Evolutionary conservation across 768 basidiomycete genomes (phyloP).

Genomic region (Rubroboletus satanas): DNA sequence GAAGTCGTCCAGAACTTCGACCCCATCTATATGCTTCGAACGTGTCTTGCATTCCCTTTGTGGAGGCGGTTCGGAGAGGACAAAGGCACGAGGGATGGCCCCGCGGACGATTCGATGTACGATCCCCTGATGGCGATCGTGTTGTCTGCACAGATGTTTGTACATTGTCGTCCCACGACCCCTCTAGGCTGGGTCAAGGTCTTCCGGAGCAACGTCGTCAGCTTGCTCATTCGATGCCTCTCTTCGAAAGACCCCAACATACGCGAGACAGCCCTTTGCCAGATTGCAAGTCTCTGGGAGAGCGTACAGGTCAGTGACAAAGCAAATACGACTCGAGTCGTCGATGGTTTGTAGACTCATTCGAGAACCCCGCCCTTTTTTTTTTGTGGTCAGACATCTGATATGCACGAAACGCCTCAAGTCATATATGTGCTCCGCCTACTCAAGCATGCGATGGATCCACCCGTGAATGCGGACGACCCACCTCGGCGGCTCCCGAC

Average conservation of each 20-base stretch:
- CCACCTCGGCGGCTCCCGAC: slow-evolving; percentile 62
- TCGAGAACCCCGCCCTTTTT: background rate
- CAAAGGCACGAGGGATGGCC: slow-evolving; percentile 15
- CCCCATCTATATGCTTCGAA: slow-evolving; percentile 60
- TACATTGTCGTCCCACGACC: slow-evolving; percentile 51
- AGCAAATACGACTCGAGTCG: background rate
- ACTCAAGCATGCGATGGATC: slow-evolving; percentile 17
- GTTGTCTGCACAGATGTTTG: slow-evolving; percentile 64
- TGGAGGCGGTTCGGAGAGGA: slow-evolving; percentile 50
- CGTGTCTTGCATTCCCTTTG: slow-evolving; percentile 66
- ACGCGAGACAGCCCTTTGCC: slow-evolving; percentile 57
- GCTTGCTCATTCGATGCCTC: slow-evolving; percentile 67
- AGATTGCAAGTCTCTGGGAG: slow-evolving; percentile 59
- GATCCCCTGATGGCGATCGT: slow-evolving; percentile 62
- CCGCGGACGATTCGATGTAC: slow-evolving; percentile 49
- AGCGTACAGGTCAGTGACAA: slow-evolving; percentile 53
- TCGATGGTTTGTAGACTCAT: background rate
- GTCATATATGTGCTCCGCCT: slow-evolving; percentile 64
- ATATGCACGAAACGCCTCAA: slow-evolving; percentile 77
- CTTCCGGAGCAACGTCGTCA: slow-evolving; percentile 74
- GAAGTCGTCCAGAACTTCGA: slow-evolving; percentile 73
- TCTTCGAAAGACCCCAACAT: slow-evolving; percentile 61
- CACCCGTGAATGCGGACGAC: slow-evolving; percentile 43
- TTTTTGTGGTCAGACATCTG: slow-evolving; percentile 40
- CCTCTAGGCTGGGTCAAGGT: slow-evolving; percentile 79